Evolutionary conservation across 108 stramenopile species (phyloP), one percentile per base, ranked within the genome.

Genomic region (Schizochytrium sp.): DNA sequence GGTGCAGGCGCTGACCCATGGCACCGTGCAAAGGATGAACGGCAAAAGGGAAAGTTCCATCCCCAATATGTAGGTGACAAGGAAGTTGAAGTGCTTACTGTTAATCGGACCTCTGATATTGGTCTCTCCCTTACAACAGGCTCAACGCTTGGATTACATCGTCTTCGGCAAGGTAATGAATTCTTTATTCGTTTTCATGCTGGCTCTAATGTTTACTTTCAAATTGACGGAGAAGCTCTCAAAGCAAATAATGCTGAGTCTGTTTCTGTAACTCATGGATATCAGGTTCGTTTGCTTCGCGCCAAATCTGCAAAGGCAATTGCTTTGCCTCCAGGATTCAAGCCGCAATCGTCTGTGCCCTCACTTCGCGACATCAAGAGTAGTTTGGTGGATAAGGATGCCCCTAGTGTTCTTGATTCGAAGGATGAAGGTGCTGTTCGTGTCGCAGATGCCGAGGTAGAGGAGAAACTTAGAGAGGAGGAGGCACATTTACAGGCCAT

Each of bases 211-310:
- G 76, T 55, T 5, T 40, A 83, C 28, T 83, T 83, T 50, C 76
- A 83, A 28, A 83, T 83, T 40, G 76, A 83, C 76, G 76, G 76
- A 40, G 76, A 83, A 28, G 76, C 76, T 5, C 53, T 83, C 13
- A 17, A 40, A n/a, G 76, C 76, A 10, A 19, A 40, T 5, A n/a
- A 83, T 40, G 53, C 53, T 47, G 53, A 83, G 28, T 83, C 76
- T 0, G 76, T 83, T 17, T 83, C 76, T 10, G 76, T 83, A 0
- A 2, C 40, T 10, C 76, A 83, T 2, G 76, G 76, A 12, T 83
- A 55, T 53, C 76, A 83, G 53, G 76, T 83, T 10, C 47, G 53
- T 10, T 53, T 83, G 5, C 55, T 83, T 47, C 47, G 53, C 2
- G 45, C 76, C 10, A 10, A 47, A 8, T 55, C 49, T 5, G 76